phyloP scores from a whole-genome alignment of 768 basidiomycete species.

The Wakefieldia striispora region DNA sequence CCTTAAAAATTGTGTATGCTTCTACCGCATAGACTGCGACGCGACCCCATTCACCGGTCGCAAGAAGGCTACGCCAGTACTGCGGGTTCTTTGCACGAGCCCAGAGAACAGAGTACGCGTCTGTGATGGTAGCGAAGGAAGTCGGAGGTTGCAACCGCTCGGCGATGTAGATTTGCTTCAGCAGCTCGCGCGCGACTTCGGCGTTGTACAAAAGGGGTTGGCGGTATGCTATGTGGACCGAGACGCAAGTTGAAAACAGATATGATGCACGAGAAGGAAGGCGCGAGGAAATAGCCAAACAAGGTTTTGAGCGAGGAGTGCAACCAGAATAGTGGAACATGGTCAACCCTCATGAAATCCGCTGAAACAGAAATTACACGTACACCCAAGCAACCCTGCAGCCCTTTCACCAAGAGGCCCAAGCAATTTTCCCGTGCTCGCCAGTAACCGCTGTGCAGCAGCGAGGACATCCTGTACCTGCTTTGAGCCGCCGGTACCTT shows the following conservation, averaged over 20 bases:
- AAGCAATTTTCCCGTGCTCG: conserved; percentile 45
- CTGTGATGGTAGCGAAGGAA: conserved; percentile 48
- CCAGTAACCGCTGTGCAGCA: conserved; percentile 55
- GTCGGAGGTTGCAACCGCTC: conserved; percentile 66
- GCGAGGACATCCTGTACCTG: conserved; percentile 69
- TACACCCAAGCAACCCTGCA: conserved; percentile 57
- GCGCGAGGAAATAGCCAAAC: background rate
- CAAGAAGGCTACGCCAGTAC: conserved; percentile 60
- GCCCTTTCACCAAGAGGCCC: conserved; percentile 53
- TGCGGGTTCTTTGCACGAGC: conserved; percentile 51
- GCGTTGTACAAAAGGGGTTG: conserved; percentile 79
- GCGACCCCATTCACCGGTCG: conserved; percentile 64
- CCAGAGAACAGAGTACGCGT: conserved; percentile 67
- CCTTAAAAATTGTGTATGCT: conserved; percentile 90
- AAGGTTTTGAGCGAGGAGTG: too few relatives aligned
- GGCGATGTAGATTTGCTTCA: conserved; percentile 70
- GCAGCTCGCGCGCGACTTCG: conserved; percentile 68
- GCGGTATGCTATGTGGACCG: conserved; percentile 54
- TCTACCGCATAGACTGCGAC: conserved; percentile 77
- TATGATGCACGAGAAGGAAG: background rate
- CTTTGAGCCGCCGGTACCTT: conserved; percentile 49
- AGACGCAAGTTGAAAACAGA: background rate
- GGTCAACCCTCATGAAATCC: background rate
- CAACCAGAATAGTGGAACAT: background rate
- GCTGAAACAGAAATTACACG: conserved; percentile 18